Base-by-base conservation (phyloP, 83 land plant species). In the Thuja plicata region DNA sequence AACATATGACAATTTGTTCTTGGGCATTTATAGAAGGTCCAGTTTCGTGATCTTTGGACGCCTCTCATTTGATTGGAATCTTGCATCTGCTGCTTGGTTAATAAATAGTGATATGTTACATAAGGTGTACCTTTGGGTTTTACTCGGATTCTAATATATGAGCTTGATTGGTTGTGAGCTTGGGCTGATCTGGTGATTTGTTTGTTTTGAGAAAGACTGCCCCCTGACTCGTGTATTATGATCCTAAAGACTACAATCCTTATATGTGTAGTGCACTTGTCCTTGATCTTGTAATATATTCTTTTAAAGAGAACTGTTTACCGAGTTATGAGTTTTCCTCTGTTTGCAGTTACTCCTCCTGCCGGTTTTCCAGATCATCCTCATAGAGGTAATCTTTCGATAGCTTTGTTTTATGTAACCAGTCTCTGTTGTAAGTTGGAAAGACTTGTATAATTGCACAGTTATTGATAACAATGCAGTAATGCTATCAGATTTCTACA, bases 341-440 rank as follows among this genome's bases (percentile, higher is more conserved):
- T 30, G 43, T 17, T 87, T 94, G 91, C 97, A 97, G 99, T 95
- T 13, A 45, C 97, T 87, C 90, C 97, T 80, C 97, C 98, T 46
- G 96, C 94, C 89, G 99, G 99, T 48, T 98, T 98, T 89, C 99
- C 99, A 54, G 99, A 98, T 90, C 99, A 98, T 90, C 99, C 99
- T 45, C 99, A 98, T 88, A 92, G 99, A 95, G 99, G 97, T 93
- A 60, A 35, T 86, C 27, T 55, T 86, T 60, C 60, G 40, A 76
- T 76, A 11, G 79, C 13, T 76, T 76, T 76, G 5, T 76, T 76
- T 32, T 73, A 2, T 8, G 30, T 12, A 32, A 32, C 38, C 38
- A 32, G 38, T 76, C 15, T 76, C 38, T 76, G 79, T 76, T 86
- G 16, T 21, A 55, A 52, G 12, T 9, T 1, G n/a, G n/a, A n/a